These are phyloP conservation scores for Entamoeba nuttalli DNA, from an alignment of 208 protist species.

Conservation along the genomic window DNA sequence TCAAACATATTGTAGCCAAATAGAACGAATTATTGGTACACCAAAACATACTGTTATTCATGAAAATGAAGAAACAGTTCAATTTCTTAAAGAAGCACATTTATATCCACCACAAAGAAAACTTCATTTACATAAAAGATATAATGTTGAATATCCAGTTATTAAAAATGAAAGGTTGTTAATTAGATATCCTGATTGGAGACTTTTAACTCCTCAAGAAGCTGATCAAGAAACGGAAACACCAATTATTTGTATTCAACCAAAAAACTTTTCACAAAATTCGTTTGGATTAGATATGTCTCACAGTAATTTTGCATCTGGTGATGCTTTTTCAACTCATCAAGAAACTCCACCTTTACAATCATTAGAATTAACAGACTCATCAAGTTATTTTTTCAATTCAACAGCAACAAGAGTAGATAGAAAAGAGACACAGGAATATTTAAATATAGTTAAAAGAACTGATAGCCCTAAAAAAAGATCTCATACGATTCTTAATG, in stretches of 20 bases:
- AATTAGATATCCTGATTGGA: neutral
- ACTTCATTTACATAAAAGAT: constrained; percentile 2
- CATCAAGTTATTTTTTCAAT: neutral
- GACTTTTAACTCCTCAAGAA: neutral
- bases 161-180: neutral
- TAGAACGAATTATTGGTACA: neutral
- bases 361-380: no score
- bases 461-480: neutral
- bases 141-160: neutral
- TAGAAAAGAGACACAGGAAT: neutral
- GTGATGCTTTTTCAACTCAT: neutral
- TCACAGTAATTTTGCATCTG: neutral
- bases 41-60: neutral
- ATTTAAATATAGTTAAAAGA: neutral
- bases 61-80: neutral
- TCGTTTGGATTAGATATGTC: neutral
- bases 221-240: neutral
- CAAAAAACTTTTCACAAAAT: neutral
- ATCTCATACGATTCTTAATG: neutral
- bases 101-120: neutral
- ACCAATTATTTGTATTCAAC: neutral
- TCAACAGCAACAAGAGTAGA: neutral
- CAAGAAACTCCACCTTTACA: neutral
- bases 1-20: neutral
- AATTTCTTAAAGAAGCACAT: neutral